Evolutionary conservation across 208 protist species (phyloP), one percentile per base, ranked within the genome.

Genomic region (Wallacemonas collosoma): DNA sequence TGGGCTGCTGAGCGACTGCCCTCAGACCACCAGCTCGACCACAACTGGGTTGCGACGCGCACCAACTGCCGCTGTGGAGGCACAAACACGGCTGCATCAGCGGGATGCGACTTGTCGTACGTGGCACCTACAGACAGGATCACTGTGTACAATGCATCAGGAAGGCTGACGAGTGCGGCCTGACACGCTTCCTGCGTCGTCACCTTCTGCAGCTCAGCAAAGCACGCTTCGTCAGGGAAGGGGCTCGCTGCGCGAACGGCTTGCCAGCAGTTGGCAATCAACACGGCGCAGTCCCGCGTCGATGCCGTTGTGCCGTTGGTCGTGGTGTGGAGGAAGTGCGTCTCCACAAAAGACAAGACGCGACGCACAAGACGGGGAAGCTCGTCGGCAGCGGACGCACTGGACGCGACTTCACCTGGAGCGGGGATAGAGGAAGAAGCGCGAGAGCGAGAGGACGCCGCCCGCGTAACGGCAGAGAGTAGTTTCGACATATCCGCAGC

Each of bases 191-290:
- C 36, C 57, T 17, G 9, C 6, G 12, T 38, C 7, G 57, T 63
- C 6, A 63, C 7, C 36, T n/a, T 44, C 9, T 7, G 15, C 8
- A 63, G 57, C 7, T 38, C 7, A 4, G 36, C 4, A 7, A 7
- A 9, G n/a, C n/a, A 7, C 17, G 11, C 17, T 26, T 63, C 9
- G 38, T 40, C 26, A 26, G 26, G 26, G 4, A 26, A n/a, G 39
- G 36, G 4, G 36, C 57, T n/a, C 17, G n/a, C 4, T 39, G 57
- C 57, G 17, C 39, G 57, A 4, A 12, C 9, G 0, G 60, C 60
- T 26, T 65, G 60, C 60, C 60, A 65, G 43, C 60, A 65, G 60
- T 65, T 65, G 7, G 60, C 12, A 6, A 65, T 9, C 41, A 65
- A 8, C 8, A 65, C 43, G 41, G 60, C 60, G 36, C 60, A 65